phyloP scores from a whole-genome alignment of 1,284 basidiomycete species.

The Cryptococcus deneoformans region DNA sequence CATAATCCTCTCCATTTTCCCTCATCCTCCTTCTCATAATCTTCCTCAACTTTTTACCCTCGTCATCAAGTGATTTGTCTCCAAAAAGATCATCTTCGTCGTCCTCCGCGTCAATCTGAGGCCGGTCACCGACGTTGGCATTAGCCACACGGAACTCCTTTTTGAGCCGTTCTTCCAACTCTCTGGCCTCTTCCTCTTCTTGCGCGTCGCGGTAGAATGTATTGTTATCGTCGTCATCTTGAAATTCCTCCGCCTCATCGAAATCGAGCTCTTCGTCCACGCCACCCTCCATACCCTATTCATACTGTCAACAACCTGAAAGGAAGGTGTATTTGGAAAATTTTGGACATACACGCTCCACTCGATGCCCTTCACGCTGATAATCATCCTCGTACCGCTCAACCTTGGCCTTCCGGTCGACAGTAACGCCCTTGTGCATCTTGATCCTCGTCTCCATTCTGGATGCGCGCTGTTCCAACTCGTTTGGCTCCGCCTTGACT shows the following conservation, averaged over 20 bases:
- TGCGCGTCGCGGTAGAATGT: conserved; percentile 43
- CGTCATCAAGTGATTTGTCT: conserved; percentile 23
- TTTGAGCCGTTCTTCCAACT: conserved; percentile 39
- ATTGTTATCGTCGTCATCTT: conserved; percentile 47
- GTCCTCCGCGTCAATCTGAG: conserved; percentile 36
- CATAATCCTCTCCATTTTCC: conserved; percentile 21
- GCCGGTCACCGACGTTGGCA: conserved; percentile 40
- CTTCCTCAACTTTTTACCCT: conserved; percentile 35
- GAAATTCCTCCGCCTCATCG: conserved; percentile 44
- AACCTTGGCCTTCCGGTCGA: conserved; percentile 17
- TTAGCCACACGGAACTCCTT: conserved; percentile 43
- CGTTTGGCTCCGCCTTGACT: conserved; percentile 18
- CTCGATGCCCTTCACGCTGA: conserved; percentile 30
- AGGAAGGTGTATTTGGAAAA: background rate
- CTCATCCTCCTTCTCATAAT: conserved; percentile 37
- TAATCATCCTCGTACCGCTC: conserved; percentile 41
- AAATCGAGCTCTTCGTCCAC: conserved; percentile 45
- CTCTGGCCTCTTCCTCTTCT: conserved; percentile 42
- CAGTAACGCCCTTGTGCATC: conserved; percentile 15
- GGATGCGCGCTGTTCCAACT: conserved; percentile 25
- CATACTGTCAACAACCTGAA: background rate
- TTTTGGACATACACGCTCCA: conserved; percentile 24
- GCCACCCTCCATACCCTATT: conserved; percentile 41
- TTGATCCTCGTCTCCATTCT: conserved; percentile 29
- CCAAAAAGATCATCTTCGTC: conserved; percentile 39